Percentiles rank a stretch among this genome's conserved stretches.
Evolutionary conservation across 106 monocot genomes (phyloP).

Genomic region (Iris macrosiphon): DNA sequence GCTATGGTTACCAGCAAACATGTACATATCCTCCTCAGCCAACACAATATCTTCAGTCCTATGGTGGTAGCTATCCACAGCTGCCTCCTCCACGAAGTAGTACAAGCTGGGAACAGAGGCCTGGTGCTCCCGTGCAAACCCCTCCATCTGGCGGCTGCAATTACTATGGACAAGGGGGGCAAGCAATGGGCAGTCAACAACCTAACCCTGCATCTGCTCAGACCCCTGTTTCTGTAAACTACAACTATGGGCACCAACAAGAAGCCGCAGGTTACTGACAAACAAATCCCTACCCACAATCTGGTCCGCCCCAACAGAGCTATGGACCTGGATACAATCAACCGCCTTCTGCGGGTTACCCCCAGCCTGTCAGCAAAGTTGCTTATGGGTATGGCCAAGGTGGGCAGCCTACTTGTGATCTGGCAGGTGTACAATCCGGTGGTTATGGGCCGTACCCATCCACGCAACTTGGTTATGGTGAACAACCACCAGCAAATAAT

Average conservation of each 20-base stretch:
- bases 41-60: constrained; percentile 33
- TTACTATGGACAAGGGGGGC: constrained; percentile 66
- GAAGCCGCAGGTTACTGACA: constrained; percentile 52
- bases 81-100: constrained; percentile 30
- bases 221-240: constrained; percentile 23
- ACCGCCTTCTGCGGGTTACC: constrained; percentile 23
- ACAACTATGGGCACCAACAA: constrained; percentile 51
- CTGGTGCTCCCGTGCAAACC: constrained; percentile 23
- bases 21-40: constrained; percentile 38
- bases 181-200: constrained; percentile 18
- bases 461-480: constrained; percentile 38
- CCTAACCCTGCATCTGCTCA: constrained; percentile 15
- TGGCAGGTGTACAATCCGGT: constrained; percentile 20
- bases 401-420: constrained; percentile 26
- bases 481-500: constrained; percentile 28
- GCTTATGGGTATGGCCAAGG: constrained; percentile 34
- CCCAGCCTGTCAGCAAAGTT: constrained; percentile 23
- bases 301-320: constrained; percentile 31
- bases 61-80: constrained; percentile 21
- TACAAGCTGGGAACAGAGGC: constrained; percentile 53
- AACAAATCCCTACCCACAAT: constrained; percentile 38
- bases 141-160: constrained; percentile 38
- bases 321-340: constrained; percentile 46
- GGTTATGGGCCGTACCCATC: constrained; percentile 52
- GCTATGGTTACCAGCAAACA: constrained; percentile 54